Conservation (phyloP, 176 grass and related monocot genomes). For the Tuctoria greenei region DNA sequence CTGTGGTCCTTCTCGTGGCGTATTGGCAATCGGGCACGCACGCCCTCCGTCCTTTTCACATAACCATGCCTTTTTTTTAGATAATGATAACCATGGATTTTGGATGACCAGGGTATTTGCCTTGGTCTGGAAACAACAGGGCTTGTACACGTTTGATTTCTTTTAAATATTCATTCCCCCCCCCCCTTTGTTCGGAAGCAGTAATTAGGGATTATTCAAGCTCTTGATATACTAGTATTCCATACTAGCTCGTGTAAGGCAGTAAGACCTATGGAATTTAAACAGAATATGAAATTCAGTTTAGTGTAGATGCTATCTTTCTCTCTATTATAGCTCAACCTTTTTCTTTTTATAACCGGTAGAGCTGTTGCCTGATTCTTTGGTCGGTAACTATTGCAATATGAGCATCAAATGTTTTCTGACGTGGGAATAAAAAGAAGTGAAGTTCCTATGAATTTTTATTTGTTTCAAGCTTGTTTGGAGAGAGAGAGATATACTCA, state of each 20-base stretch:
- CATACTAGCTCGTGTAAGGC: neutral
- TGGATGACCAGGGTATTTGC: neutral
- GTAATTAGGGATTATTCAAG: neutral
- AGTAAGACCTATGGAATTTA: neutral
- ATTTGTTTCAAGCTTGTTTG: too few relatives aligned
- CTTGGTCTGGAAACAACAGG: neutral
- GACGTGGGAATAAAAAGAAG: neutral
- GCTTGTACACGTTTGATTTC: neutral
- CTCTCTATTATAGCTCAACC: too few relatives aligned
- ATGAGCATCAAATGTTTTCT: neutral
- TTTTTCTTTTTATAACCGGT: neutral
- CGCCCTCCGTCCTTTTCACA: neutral
- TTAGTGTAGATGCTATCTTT: neutral
- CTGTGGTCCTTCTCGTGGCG: slow-evolving; percentile 1
- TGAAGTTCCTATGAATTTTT: too few relatives aligned
- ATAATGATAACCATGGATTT: too few relatives aligned
- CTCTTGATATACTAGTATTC: neutral
- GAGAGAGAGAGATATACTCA: too few relatives aligned
- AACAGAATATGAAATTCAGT: neutral
- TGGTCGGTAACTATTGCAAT: neutral
- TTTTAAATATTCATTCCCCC: neutral
- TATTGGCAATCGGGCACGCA: neutral
- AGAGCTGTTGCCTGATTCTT: neutral
- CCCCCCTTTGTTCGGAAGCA: neutral
- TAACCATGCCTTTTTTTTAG: neutral